Evolutionary conservation across 2,329 filamentous ascomycete genomes (phyloP), one percentile per base, ranked within the genome.

Genomic region (Rugonectria rugulosa): DNA sequence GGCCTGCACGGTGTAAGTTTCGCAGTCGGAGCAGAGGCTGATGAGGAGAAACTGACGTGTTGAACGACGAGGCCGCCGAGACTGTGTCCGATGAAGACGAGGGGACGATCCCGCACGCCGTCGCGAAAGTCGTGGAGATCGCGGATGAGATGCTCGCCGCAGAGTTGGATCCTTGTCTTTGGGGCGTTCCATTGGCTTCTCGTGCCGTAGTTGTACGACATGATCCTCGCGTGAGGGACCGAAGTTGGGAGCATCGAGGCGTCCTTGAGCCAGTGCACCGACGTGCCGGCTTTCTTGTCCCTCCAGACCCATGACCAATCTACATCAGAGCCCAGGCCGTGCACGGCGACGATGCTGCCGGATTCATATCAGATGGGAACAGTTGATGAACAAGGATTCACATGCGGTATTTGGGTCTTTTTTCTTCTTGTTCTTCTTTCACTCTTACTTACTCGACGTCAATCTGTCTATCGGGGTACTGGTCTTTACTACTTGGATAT

Each of bases 231-330:
- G 6, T 50, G 48, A 2, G 49, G 56, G 4, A 59, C 31, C 7
- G 40, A 24, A 1, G 44, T 21, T 1, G 62, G 58, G 10, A 65
- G 48, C 55, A 63, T 63, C 20, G 56, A 14, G 5, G 19, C 36
- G 34, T 65, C 63, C 20, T 44, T 20, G 8, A 63, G 57, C 63
- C 61, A 65, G n/a, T 62, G 57, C 15, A 60, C 43, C 12, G 44
- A 19, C 14, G 42, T 8, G 37, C 36, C 43, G 29, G 48, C 27
- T 29, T 26, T 27, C 27, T 36, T 40, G 32, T 57, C 49, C 23
- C 58, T 53, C 44, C 49, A 66, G 3, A 45, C 54, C 63, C 59
- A 66, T 7, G 63, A 61, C 61, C 58, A 64, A 44, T 64, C 61
- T 1, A 59, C 61, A 29, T 64, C 54, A 12, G 60, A 38, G 5